These are phyloP conservation scores for Pistacia vera DNA, from an alignment of 345 rosid species.

Conservation along the genomic window DNA sequence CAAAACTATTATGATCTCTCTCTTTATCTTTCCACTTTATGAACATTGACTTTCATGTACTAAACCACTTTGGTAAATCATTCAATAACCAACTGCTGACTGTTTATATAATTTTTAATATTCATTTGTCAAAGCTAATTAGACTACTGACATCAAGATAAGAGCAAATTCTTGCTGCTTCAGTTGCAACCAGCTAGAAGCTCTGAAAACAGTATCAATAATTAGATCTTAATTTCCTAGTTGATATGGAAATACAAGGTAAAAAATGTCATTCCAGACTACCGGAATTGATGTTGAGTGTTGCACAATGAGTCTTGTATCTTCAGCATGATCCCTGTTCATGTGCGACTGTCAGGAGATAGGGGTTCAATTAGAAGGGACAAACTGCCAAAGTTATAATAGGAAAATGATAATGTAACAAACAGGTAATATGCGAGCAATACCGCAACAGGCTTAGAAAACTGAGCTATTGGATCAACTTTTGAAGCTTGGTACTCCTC, in stretches of 20 bases:
- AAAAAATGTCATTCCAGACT: constrained; percentile 22
- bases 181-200: constrained; percentile 10
- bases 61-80: background rate
- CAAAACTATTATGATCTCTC: background rate
- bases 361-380: constrained; percentile 3
- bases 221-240: background rate
- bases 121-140: background rate
- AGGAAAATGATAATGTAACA: background rate
- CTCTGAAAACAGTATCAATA: background rate
- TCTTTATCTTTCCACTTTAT: background rate
- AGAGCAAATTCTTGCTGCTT: background rate
- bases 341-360: constrained; percentile 67
- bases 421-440: constrained; percentile 2
- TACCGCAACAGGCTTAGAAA: constrained; percentile 89
- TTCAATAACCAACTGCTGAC: background rate
- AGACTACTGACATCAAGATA: background rate
- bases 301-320: constrained; percentile 76
- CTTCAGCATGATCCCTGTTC: constrained; percentile 94
- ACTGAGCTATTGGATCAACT: constrained; percentile 86
- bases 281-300: constrained; percentile 79
- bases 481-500: constrained; percentile 70
- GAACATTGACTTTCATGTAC: background rate
- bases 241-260: constrained; percentile 4
- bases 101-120: background rate
- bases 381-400: constrained; percentile 3